A percentile compares a stretch with the other conserved stretches of the same genome.
Conservation (phyloP, 805 yeast species). For the Yarrowia sp. region DNA sequence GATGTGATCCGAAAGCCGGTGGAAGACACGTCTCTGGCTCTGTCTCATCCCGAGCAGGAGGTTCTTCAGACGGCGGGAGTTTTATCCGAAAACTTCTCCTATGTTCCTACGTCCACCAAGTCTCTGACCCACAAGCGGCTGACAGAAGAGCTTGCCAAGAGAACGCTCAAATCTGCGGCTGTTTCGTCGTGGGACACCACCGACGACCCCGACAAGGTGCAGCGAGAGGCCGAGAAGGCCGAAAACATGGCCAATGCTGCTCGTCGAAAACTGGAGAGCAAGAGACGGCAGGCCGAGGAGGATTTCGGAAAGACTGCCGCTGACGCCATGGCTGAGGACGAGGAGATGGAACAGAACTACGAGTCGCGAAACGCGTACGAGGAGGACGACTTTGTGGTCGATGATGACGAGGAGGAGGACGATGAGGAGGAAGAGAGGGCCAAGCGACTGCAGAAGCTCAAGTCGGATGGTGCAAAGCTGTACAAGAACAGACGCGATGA, state of each 20-base stretch:
- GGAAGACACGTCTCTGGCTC: conserved; percentile 74
- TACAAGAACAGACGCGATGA: conserved; percentile 41
- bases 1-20: conserved; percentile 70
- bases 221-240: conserved; percentile 54
- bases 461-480: conserved; percentile 46
- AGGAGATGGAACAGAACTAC: conserved; percentile 42
- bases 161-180: conserved; percentile 46
- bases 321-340: conserved; percentile 31
- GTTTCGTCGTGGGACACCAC: conserved; percentile 52
- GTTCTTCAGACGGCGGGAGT: conserved; percentile 72
- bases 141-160: conserved; percentile 56
- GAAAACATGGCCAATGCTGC: conserved; percentile 52
- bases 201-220: conserved; percentile 56
- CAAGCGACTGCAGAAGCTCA: conserved; percentile 47
- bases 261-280: conserved; percentile 53
- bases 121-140: conserved; percentile 82
- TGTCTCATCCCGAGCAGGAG: conserved; percentile 73
- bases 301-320: conserved; percentile 28
- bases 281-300: conserved; percentile 48
- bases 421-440: conserved; percentile 48
- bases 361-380: conserved; percentile 49
- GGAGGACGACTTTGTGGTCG: conserved; percentile 52
- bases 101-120: conserved; percentile 89
- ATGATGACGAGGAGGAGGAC: conserved; percentile 47
- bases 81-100: conserved; percentile 68